Evolutionary conservation across 75 land plant species (phyloP), one percentile per base, ranked within the genome.

Genomic region (Selaginella moellendorffii): DNA sequence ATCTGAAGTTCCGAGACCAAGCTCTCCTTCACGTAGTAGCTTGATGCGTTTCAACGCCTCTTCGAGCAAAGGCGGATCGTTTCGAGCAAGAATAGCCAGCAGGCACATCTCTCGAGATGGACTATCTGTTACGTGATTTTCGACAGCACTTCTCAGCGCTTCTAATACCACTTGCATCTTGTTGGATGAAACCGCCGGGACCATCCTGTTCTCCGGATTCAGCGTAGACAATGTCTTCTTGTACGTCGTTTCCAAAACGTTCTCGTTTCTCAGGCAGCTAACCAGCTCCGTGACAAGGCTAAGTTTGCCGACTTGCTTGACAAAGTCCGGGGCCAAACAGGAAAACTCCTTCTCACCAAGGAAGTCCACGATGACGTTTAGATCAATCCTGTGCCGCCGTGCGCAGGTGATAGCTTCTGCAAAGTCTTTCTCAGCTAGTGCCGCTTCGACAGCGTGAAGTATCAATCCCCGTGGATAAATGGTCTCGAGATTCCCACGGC

Each of bases 401-500:
- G 95, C 88, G 82, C 89, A 82, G 1, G 72, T 72, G 54, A 95
- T 63, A 2, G 91, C 97, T 71, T 95, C 97, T 65, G 65, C 80
- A 62, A 84, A 95, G 10, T 86, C 83, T 2, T 68, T n/a, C 30
- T 84, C 85, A 31, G 51, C 68, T 75, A 95, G 73, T 29, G 88
- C 85, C 66, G 78, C 81, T 29, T 76, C 56, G 54, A 95, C 84
- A 26, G 97, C 86, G 2, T 65, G 61, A 27, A 90, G 76, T 26
- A 95, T 97, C 54, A 95, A 62, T 63, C 82, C 95, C 65, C 99
- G 86, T 1, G 99, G 96, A 61, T 84, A 95, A 21, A 95, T 82
- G 68, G 85, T 86, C 68, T 90, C 99, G 63, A 95, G 68, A 67
- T 86, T 95, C 12, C 99, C 99, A 28, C 99, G 74, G 53, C 31